These are phyloP conservation scores for Typha latifolia DNA, from an alignment of 176 grass and related monocot genomes.

Conservation along the genomic window DNA sequence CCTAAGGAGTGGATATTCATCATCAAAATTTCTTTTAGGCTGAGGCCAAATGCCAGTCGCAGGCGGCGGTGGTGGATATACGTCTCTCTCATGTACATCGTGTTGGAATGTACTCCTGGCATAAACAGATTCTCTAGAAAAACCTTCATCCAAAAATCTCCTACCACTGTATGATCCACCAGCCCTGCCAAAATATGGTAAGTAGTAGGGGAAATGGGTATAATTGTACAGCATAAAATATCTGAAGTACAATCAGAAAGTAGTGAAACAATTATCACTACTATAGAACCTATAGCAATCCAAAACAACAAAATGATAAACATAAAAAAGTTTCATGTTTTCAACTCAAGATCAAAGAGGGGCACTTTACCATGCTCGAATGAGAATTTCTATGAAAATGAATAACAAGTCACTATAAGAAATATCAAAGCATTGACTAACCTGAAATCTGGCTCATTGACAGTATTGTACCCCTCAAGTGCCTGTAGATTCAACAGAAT, in stretches of 20 bases:
- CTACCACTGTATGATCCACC: constrained; percentile 66
- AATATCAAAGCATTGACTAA: constrained; percentile 11
- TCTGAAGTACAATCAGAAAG: background rate
- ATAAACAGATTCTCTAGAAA: constrained; percentile 48
- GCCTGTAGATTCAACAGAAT: constrained; percentile 99
- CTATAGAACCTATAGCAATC: background rate
- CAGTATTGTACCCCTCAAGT: constrained; percentile 66
- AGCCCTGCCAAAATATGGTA: constrained; percentile 53
- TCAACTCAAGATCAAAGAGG: constrained; percentile 5
- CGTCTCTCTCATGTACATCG: constrained; percentile 53
- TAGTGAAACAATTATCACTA: background rate
- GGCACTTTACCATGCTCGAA: background rate
- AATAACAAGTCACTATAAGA: background rate
- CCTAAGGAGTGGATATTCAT: constrained; percentile 52
- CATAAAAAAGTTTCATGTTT: background rate
- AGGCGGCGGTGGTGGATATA: constrained; percentile 51
- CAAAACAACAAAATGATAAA: background rate
- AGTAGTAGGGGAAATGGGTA: constrained; percentile 25
- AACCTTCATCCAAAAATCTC: constrained; percentile 59
- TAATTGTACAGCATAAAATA: constrained; percentile 2
- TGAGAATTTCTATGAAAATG: background rate
- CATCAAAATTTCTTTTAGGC: constrained; percentile 62
- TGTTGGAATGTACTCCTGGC: constrained; percentile 53
- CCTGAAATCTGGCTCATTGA: constrained; percentile 72
- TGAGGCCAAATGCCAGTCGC: constrained; percentile 56